A percentile compares a stretch with the other conserved stretches of the same genome.
Conservation (phyloP, 805 yeast genomes). For the Ogataea pignaliae region DNA sequence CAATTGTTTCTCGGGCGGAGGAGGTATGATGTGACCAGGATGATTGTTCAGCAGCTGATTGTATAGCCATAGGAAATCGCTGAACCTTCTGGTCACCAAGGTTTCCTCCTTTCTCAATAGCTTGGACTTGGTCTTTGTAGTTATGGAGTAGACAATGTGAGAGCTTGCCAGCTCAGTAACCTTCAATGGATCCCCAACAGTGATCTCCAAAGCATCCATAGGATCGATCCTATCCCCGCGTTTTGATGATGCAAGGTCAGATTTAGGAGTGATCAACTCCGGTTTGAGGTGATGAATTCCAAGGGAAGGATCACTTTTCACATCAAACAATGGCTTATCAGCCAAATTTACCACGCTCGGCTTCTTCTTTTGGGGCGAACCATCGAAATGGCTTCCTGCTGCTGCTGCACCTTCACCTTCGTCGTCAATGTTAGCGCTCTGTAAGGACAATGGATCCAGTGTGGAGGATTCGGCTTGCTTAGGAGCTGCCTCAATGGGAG, state of each 20-base stretch:
- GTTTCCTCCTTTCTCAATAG: slow-evolving; percentile 35
- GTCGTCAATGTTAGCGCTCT: background rate
- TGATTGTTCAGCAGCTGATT: slow-evolving; percentile 81
- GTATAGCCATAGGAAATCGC: slow-evolving; percentile 92
- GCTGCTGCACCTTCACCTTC: background rate
- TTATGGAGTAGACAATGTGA: slow-evolving; percentile 82
- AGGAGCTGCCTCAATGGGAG: too few species aligned
- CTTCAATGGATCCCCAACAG: slow-evolving; percentile 86
- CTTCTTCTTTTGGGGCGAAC: slow-evolving; percentile 2
- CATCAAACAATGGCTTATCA: slow-evolving; percentile 52
- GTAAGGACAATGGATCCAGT: background rate
- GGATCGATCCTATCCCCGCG: slow-evolving; percentile 5
- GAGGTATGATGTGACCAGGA: slow-evolving; percentile 89
- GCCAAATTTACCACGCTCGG: slow-evolving; percentile 39
- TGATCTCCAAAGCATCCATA: slow-evolving; percentile 46
- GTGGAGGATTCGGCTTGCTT: background rate
- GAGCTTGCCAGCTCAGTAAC: slow-evolving; percentile 88
- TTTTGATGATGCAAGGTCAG: slow-evolving; percentile 4
- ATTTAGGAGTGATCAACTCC: background rate
- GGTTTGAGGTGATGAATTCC: background rate
- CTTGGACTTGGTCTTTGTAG: slow-evolving; percentile 50
- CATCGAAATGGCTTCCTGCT: background rate
- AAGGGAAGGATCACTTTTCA: slow-evolving; percentile 19
- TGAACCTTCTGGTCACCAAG: slow-evolving; percentile 77
- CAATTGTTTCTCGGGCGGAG: slow-evolving; percentile 93